Base-by-base conservation (phyloP, 129 eudicot genomes). In the Apium graveolens region DNA sequence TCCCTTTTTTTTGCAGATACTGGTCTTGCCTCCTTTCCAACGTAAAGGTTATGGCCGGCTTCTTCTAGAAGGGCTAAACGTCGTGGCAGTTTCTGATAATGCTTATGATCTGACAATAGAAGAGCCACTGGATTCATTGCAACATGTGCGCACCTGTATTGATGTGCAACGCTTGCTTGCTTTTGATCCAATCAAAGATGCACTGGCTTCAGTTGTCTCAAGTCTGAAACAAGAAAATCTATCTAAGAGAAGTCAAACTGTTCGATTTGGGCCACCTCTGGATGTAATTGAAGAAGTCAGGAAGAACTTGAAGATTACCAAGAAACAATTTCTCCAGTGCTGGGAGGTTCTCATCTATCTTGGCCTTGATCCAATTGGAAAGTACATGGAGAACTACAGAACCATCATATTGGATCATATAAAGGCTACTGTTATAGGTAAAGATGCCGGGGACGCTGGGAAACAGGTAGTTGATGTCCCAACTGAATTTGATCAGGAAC, bases 91-190 rank as follows among this genome's bases (percentile, higher is more conserved):
- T 42, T 63, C 94, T 1, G 91, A 87, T 12, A 76, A 89, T 75
- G 87, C 88, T 43, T 89, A 90, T 72, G 99, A 92, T 68, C 81
- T 96, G 35, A 84, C 99, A 34, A 79, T 92, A 42, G 99, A 96
- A 87, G 99, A 96, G 82, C 99, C 99, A 38, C 86, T 87, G 38
- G 99, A 92, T 11, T 84, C 97, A 42, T 88, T 96, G 76, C 99
- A 96, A 80, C 97, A 85, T 34, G 89, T 92, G 45, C 84, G 99
- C 48, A 85, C 93, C 71, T 86, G 85, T 73, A 86, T 91, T 32
- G 97, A 94, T 60, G 76, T 94, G 38, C 91, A 88, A 5, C 96
- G 97, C 55, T 84, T 96, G 81, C 95, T 96, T 41, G 78, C 75
- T 32, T 86, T 85, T 45, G 79, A 84, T 49, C 85, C 95, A 53